A percentile compares a stretch with the other conserved stretches of the same genome.
phyloP scores from a whole-genome alignment of 1,284 basidiomycete species.

The Cryptococcus sp. region DNA sequence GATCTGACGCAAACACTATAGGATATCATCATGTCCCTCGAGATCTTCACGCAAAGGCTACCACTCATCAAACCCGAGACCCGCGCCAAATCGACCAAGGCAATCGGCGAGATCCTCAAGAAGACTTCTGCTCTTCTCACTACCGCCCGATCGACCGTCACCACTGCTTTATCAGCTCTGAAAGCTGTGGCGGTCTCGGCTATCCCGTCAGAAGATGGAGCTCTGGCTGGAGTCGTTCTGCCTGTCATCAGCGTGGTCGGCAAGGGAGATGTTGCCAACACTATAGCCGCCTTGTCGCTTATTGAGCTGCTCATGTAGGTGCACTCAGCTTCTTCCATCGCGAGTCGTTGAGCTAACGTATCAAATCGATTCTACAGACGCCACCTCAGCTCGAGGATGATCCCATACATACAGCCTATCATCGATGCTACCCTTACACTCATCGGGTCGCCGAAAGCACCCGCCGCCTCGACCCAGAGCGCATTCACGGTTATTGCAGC shows the following conservation, averaged over 20 bases:
- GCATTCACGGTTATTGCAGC: conserved; percentile 36
- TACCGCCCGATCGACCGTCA: conserved; percentile 52
- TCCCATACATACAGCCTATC: conserved; percentile 77
- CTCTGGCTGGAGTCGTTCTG: conserved; percentile 64
- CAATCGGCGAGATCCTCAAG: conserved; percentile 57
- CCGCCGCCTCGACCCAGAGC: conserved; percentile 19
- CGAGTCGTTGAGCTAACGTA: background rate
- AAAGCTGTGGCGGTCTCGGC: conserved; percentile 62
- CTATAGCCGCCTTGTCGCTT: conserved; percentile 61
- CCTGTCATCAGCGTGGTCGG: conserved; percentile 59
- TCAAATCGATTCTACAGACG: conserved; percentile 53
- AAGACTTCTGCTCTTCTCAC: conserved; percentile 58
- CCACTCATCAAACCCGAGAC: conserved; percentile 63
- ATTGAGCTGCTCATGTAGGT: conserved; percentile 49
- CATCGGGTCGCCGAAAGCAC: conserved; percentile 48
- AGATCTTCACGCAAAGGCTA: conserved; percentile 66
- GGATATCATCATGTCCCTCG: conserved; percentile 46
- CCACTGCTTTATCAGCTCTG: conserved; percentile 63
- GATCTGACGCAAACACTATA: conserved; percentile 7
- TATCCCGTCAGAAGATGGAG: conserved; percentile 65
- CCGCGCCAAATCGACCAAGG: conserved; percentile 59
- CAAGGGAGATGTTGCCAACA: conserved; percentile 52
- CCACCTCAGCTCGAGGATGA: conserved; percentile 79
- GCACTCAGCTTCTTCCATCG: background rate
- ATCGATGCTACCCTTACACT: conserved; percentile 62